Evolutionary conservation across 257 asterid species (phyloP), one percentile per base, ranked within the genome.

Genomic region (Gardenia jasminoides): DNA sequence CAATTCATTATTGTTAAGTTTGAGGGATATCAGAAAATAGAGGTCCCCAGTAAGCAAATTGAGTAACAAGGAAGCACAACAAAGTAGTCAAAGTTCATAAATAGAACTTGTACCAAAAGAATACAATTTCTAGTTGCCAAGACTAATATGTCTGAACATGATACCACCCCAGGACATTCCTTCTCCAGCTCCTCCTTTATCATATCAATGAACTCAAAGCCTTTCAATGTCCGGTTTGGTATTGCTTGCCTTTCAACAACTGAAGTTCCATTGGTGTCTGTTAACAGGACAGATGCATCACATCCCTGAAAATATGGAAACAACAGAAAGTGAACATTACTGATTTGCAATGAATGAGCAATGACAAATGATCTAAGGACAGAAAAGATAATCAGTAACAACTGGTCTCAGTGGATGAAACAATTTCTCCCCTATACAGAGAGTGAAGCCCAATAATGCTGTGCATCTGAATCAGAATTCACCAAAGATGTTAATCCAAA

Each of bases 61-160:
- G 31, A 41, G 66, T 43, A 46, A 70, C 67, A 43, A 52, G 54
- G 24, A 2, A 3, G 10, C 3, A 69, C 33, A 68, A 41, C 22
- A 3, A n/a, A 47, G 44, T 11, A 68, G 48, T 58, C 11, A 58
- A 28, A 58, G 65, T 20, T 20, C 10, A 22, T 5, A 58, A 58
- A 13, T n/a, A 43, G 36, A 41, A 44, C 22, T 28, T 76, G 56
- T 81, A 86, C 89, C 87, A 80, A 43, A 78, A 62, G 64, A 65
- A 86, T 73, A 56, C 81, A 81, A 67, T 83, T 85, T 70, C 89
- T 85, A 7, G 84, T 78, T 9, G 86, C 86, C 26, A 86, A 87
- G 30, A 69, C 87, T 6, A 86, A 76, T 64, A 83, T 74, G 80
- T 84, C 88, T 20, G 86, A 77, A 75, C 86, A 86, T 76, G 88